phyloP scores from a whole-genome alignment of 2,329 filamentous ascomycete genomes.

The Apiospora rasikravindrae region DNA sequence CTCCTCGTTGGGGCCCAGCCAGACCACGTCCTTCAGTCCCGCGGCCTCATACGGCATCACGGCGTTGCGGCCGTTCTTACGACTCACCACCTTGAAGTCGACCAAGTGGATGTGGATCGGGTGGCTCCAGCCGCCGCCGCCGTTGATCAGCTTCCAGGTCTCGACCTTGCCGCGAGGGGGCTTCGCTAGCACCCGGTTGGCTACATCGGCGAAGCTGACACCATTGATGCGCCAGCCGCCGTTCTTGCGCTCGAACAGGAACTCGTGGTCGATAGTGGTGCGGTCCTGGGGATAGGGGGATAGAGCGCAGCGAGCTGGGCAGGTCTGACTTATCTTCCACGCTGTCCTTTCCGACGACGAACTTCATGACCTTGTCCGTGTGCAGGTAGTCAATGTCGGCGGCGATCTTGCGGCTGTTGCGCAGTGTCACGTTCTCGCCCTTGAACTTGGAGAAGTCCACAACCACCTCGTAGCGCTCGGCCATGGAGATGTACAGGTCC shows the following conservation, averaged over 20 bases:
- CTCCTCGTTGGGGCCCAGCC: slow-evolving; percentile 56
- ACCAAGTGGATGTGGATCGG: slow-evolving; percentile 64
- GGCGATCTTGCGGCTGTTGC: slow-evolving; percentile 44
- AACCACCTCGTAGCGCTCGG: slow-evolving; percentile 63
- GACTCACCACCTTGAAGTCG: slow-evolving; percentile 59
- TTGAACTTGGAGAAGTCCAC: slow-evolving; percentile 57
- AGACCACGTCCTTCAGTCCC: slow-evolving; percentile 63
- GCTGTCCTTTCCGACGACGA: slow-evolving; percentile 48
- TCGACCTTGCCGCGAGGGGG: slow-evolving; percentile 52
- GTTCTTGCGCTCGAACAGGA: slow-evolving; percentile 51
- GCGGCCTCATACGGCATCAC: slow-evolving; percentile 58
- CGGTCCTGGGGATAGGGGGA: slow-evolving; percentile 46
- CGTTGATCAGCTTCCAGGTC: slow-evolving; percentile 57
- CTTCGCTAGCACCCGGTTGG: slow-evolving; percentile 53
- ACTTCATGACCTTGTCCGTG: slow-evolving; percentile 58
- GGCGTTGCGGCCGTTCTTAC: slow-evolving; percentile 47
- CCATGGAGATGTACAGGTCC: slow-evolving; percentile 55
- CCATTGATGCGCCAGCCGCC: slow-evolving; percentile 58
- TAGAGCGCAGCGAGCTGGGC: slow-evolving; percentile 40
- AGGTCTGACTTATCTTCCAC: slow-evolving; percentile 44
- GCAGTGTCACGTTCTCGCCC: slow-evolving; percentile 52
- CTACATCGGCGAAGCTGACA: slow-evolving; percentile 50
- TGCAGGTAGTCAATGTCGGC: slow-evolving; percentile 55
- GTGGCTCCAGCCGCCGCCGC: slow-evolving; percentile 55
- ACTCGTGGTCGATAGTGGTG: slow-evolving; percentile 48